These are phyloP conservation scores for Pisolithus sp. DNA, from an alignment of 768 basidiomycete species.

Conservation along the genomic window DNA sequence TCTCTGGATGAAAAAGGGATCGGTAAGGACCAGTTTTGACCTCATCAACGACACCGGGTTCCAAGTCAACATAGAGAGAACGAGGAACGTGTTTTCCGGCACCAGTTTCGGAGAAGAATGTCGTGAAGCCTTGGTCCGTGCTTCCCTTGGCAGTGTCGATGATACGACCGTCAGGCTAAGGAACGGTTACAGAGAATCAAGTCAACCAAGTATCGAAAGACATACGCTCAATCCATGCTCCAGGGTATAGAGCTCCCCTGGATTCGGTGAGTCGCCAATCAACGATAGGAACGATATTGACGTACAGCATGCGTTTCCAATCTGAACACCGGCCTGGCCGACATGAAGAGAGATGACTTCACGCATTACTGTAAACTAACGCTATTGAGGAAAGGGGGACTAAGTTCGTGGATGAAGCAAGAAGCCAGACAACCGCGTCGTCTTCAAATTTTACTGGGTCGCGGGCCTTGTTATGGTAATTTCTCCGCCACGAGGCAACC, in stretches of 20 bases:
- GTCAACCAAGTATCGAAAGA: conserved; percentile 9
- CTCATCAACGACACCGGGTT: conserved; percentile 93
- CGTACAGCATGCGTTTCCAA: conserved; percentile 94
- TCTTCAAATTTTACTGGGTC: conserved; percentile 16
- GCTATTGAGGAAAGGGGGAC: conserved; percentile 8
- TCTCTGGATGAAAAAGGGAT: conserved; percentile 95
- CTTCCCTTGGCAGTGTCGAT: conserved; percentile 47
- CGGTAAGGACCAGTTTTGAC: conserved; percentile 90
- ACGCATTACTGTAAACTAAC: conserved; percentile 48
- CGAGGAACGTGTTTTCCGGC: conserved; percentile 94
- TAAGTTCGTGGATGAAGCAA: conserved; percentile 10
- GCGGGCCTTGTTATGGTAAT: conserved; percentile 22
- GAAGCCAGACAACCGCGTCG: conserved; percentile 2
- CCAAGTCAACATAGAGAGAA: conserved; percentile 93
- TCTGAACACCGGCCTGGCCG: conserved; percentile 94
- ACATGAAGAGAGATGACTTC: conserved; percentile 96
- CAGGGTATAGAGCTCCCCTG: conserved; percentile 96
- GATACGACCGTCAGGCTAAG: conserved; percentile 87
- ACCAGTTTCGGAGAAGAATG: conserved; percentile 95
- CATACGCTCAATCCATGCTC: conserved; percentile 94
- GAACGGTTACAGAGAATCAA: conserved; percentile 10
- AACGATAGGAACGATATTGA: conserved; percentile 12
- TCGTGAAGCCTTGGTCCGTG: conserved; percentile 85
- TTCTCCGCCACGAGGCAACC: background rate
- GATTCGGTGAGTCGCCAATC: conserved; percentile 12